These are phyloP conservation scores for Glonium stellatum DNA, from an alignment of 495 filamentous ascomycete species.

Conservation along the genomic window DNA sequence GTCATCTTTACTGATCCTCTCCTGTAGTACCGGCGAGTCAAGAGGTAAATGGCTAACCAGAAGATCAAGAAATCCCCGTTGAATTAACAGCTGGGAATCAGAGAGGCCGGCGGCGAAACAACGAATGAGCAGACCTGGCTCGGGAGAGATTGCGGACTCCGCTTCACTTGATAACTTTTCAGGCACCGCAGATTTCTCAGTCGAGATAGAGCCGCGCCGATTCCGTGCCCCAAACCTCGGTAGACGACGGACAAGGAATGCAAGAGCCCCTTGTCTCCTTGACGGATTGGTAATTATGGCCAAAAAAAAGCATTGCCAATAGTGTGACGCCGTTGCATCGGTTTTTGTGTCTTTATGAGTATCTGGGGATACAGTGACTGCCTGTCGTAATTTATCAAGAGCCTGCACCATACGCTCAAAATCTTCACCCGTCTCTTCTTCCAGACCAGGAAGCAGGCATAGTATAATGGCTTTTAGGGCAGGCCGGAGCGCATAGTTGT, in stretches of 20 bases:
- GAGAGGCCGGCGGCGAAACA: conserved; percentile 85
- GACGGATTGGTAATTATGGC: conserved; percentile 82
- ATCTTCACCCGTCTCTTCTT: conserved; percentile 94
- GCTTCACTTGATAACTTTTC: conserved; percentile 42
- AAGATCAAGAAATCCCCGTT: conserved; percentile 88
- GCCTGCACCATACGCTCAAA: conserved; percentile 81
- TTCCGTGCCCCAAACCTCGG: conserved; percentile 56
- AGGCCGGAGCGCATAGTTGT: conserved; percentile 65
- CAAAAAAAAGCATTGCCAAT: conserved; percentile 97
- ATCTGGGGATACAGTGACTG: conserved; percentile 38
- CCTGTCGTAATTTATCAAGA: conserved; percentile 67
- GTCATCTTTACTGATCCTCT: conserved; percentile 61
- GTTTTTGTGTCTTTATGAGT: conserved; percentile 40
- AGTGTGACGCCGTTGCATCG: conserved; percentile 70
- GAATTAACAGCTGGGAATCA: conserved; percentile 84
- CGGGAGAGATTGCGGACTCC: conserved; percentile 74
- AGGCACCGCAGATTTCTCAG: conserved; percentile 23
- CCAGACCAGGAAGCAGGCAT: conserved; percentile 78
- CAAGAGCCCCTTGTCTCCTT: conserved; percentile 76
- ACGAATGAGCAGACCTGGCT: conserved; percentile 82
- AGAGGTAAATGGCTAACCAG: conserved; percentile 86
- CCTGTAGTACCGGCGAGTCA: conserved; percentile 75
- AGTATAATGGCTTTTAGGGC: conserved; percentile 84
- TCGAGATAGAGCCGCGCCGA: conserved; percentile 10
- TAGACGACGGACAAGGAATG: conserved; percentile 72